A percentile compares a stretch with the other conserved stretches of the same genome.
These are phyloP conservation scores for Quercus phellos DNA, from an alignment of 331 rosid species.

Conservation along the genomic window DNA sequence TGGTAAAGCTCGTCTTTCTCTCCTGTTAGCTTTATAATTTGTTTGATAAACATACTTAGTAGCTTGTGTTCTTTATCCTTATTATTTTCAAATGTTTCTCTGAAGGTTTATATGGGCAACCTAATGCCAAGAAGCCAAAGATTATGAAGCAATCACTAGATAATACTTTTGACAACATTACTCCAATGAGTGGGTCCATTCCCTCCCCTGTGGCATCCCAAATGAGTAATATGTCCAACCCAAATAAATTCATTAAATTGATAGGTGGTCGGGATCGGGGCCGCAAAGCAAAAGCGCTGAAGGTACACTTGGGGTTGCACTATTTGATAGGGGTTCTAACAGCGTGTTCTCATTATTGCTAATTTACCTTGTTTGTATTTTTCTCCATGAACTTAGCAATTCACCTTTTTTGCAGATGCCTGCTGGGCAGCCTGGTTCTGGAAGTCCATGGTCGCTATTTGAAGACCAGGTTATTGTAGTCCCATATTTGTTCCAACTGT, in stretches of 20 bases:
- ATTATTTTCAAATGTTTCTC: slow-evolving; percentile 19
- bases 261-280: slow-evolving; percentile 90
- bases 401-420: slow-evolving; percentile 42
- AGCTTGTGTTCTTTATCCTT: slow-evolving; percentile 12
- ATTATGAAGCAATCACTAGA: slow-evolving; percentile 65
- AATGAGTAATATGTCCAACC: slow-evolving; percentile 86
- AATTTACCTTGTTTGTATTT: not conserved
- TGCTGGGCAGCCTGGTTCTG: slow-evolving; percentile 72
- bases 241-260: slow-evolving; percentile 74
- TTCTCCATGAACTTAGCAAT: slow-evolving; percentile 3
- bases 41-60: not conserved
- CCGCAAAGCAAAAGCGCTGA: slow-evolving; percentile 59
- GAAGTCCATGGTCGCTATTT: slow-evolving; percentile 84
- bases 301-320: slow-evolving; percentile 48
- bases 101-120: slow-evolving; percentile 79
- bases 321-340: slow-evolving; percentile 3
- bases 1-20: slow-evolving; percentile 41
- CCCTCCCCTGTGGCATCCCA: slow-evolving; percentile 97
- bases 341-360: slow-evolving; percentile 1
- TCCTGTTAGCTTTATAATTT: slow-evolving; percentile 14
- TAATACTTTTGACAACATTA: slow-evolving; percentile 57
- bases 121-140: slow-evolving; percentile 71
- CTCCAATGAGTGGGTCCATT: slow-evolving; percentile 66
- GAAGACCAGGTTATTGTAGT: slow-evolving; percentile 80
- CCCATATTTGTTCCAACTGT: not conserved